These are phyloP conservation scores for Trichaptum fuscoviolaceum DNA, from an alignment of 768 basidiomycete genomes.

Conservation along the genomic window DNA sequence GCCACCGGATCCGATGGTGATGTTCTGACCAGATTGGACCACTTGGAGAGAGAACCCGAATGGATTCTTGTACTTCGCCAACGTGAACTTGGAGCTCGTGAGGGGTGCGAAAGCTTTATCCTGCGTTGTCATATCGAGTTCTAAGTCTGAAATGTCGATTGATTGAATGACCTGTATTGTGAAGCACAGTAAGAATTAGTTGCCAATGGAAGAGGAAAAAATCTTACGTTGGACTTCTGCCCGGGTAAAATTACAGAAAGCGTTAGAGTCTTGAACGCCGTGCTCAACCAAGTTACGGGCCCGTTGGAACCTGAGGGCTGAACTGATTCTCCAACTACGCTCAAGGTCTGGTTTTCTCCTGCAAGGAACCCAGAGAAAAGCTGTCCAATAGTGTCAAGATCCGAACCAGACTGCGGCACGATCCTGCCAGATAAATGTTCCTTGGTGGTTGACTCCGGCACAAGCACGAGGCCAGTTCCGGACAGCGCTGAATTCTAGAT, in stretches of 20 bases:
- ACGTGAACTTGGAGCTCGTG: constrained; percentile 49
- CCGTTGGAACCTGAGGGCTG: constrained; percentile 47
- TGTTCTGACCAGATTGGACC: constrained; percentile 46
- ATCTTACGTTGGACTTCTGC: constrained; percentile 43
- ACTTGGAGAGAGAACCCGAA: constrained; percentile 74
- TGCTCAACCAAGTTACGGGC: constrained; percentile 57
- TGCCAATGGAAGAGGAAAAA: background rate
- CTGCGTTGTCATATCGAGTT: constrained; percentile 43
- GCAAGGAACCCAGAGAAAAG: constrained; percentile 65
- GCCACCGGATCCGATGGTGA: constrained; percentile 45
- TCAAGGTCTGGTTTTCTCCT: constrained; percentile 57
- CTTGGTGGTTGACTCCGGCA: constrained; percentile 39
- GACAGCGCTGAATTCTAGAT: constrained; percentile 40
- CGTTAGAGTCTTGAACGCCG: constrained; percentile 64
- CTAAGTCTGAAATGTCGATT: constrained; percentile 54
- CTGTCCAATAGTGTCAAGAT: constrained; percentile 47
- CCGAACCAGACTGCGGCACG: constrained; percentile 52
- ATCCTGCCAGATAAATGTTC: constrained; percentile 61
- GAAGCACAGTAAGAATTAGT: background rate
- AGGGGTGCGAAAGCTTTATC: constrained; percentile 55
- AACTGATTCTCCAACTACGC: constrained; percentile 54
- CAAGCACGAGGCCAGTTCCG: constrained; percentile 44
- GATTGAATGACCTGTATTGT: constrained; percentile 50
- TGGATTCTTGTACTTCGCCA: constrained; percentile 64
- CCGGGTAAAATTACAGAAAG: constrained; percentile 60